Base-by-base conservation (phyloP, 495 filamentous ascomycete species). In the Penicillium fimorum region DNA sequence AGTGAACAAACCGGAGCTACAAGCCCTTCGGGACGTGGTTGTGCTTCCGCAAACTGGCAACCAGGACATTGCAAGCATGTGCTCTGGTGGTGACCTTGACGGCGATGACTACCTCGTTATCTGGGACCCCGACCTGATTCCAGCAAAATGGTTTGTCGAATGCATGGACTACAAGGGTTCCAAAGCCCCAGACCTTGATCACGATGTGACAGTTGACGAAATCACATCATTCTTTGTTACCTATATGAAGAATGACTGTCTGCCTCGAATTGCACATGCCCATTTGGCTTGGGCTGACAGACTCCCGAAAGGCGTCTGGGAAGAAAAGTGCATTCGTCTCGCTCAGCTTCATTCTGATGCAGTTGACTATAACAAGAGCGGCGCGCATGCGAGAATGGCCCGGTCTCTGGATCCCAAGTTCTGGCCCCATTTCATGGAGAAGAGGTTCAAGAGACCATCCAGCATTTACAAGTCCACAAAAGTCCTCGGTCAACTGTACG, bases 341-440 rank as follows among this genome's bases (percentile, higher is more conserved):
- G 93, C 95, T 4, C 67, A 77, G 1, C 77, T 97, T 1, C 95
- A 98, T 68, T 97, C 94, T 0, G 83, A 84, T 56, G 93, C 94
- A 0, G 94, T 98, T 3, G 94, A 98, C 62, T 97, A 91, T 69
- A 84, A 88, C 47, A 98, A 98, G 69, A 88, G 89, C n/a, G 94
- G 94, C 0, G 76, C 81, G 17, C 79, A 87, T 12, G 93, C 92
- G 2, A 60, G 76, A 4, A 87, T 96, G 81, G 73, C 75, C 2
- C 78, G 77, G 33, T 72, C 77, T 2, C 74, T 95, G 1, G 73
- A 80, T 10, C 83, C 87, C 0, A 70, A 53, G 2, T 70, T 67
- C 46, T 96, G 84, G 78, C 94, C 94, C 0, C 94, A 98, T 64
- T 98, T 95, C 62, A 96, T 96, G 88, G 89, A 95, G 57, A 92